Evolutionary conservation across 805 yeast genomes (phyloP), one percentile per base, ranked within the genome.

Genomic region (Nakazawaea anatomiae): DNA sequence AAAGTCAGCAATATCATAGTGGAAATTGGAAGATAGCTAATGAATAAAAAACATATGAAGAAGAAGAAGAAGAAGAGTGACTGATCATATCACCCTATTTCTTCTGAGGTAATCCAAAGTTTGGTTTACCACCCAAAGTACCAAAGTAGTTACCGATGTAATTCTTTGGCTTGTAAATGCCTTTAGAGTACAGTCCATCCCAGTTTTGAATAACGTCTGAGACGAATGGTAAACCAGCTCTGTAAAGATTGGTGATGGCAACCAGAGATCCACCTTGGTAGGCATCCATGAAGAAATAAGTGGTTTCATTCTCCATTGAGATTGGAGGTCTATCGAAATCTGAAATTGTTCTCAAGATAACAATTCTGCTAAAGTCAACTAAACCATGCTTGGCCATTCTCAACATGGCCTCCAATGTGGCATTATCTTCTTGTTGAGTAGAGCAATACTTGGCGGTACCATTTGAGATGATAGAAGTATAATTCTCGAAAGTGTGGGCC

Each of bases 401-500:
- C 44, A 79, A 57, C 51, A 82, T 64, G 7, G 80, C 79, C 62
- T 82, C 86, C 59, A 82, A 73, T 12, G 83, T 70, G 14, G 87
- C 87, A 60, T 80, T 78, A 61, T 83, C 88, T 64, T 83, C 88
- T 64, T 82, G 86, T 50, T 83, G 85, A 43, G 85, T 75, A 42
- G 82, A 61, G 63, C 85, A 79, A 69, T 80, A 82, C 11, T 65
- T 66, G 30, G 79, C 85, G 39, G 82, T 72, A 50, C 82, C 82
- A 59, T 83, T 82, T 56, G 86, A 76, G 61, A 81, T 63, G 55
- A 80, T 56, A 12, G 57, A 54, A 36, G 84, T 72, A 59, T 68
- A 76, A 62, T 71, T 70, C 29, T 72, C 62, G 60, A 80, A 78
- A 57, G 79, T 68, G 58, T 78, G 75, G 53, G 73, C 76, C 58